Evolutionary conservation across 2,329 filamentous ascomycete genomes (phyloP).

Genomic region (Epichloe baconii): DNA sequence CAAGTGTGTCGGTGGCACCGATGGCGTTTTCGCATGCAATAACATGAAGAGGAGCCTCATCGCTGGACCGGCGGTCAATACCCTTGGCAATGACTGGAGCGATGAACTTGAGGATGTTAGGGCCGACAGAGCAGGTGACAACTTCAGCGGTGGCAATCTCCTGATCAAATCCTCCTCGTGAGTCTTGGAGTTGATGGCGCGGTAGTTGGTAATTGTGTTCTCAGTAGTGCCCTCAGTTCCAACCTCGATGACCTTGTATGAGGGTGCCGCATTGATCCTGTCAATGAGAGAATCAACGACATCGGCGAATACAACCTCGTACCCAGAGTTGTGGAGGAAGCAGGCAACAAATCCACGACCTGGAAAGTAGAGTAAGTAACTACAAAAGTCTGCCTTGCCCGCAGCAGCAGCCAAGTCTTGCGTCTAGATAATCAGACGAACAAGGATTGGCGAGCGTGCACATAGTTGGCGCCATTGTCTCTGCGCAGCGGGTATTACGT

Average conservation of each 20-base stretch:
- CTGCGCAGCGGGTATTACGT: conserved; percentile 14
- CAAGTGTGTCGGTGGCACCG: conserved; percentile 80
- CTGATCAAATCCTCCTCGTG: conserved; percentile 69
- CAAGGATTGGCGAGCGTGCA: not conserved
- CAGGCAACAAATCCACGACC: conserved; percentile 74
- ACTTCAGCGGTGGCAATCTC: conserved; percentile 81
- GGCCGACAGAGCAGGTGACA: conserved; percentile 93
- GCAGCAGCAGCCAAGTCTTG: too few relatives aligned
- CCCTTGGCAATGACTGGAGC: conserved; percentile 92
- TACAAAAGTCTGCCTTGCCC: not conserved
- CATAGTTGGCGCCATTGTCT: not conserved
- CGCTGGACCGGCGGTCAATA: conserved; percentile 60
- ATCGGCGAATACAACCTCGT: conserved; percentile 93
- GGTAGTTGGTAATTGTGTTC: conserved; percentile 86
- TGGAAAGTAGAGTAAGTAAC: conserved; percentile 12
- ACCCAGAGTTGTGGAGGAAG: conserved; percentile 89
- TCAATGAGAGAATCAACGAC: conserved; percentile 77
- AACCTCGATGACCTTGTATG: conserved; percentile 89
- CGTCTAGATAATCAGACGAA: too few relatives aligned
- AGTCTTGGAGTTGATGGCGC: conserved; percentile 87
- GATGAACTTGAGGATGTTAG: conserved; percentile 92
- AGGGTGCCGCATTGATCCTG: conserved; percentile 57
- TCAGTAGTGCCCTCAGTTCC: conserved; percentile 68
- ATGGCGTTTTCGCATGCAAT: conserved; percentile 99
- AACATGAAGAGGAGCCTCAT: conserved; percentile 61